These are phyloP conservation scores for Dinochytrium kinnereticum DNA, from an alignment of 371 early-diverging fungal genomes.

Conservation along the genomic window DNA sequence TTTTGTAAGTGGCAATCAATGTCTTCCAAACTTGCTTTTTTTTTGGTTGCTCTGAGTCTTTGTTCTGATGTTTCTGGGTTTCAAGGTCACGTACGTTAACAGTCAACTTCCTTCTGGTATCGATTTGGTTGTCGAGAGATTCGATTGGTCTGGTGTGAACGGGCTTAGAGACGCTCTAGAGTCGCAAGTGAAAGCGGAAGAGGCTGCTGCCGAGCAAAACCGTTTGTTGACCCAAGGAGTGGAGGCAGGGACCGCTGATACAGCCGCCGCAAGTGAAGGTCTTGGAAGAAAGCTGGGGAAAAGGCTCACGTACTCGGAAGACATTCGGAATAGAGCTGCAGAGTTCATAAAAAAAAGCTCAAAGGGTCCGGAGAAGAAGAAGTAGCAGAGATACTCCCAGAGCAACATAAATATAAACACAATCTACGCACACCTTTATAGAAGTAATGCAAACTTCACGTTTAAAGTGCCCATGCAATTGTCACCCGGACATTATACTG, in stretches of 20 bases:
- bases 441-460: no score
- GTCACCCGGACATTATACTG: slow-evolving; percentile 14
- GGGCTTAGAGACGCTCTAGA: slow-evolving; percentile 25
- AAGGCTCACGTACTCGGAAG: neutral
- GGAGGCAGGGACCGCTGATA: neutral
- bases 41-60: slow-evolving; percentile 8
- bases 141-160: slow-evolving; percentile 28
- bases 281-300: neutral
- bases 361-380: neutral
- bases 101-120: slow-evolving; percentile 50
- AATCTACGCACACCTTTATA: no score
- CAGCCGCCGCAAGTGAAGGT: no score
- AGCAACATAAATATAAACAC: no score
- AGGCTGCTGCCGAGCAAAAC: neutral
- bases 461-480: slow-evolving; percentile 28
- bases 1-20: slow-evolving; percentile 54
- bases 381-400: neutral
- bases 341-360: slow-evolving; percentile 2
- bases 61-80: neutral
- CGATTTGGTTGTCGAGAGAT: slow-evolving; percentile 44
- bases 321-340: neutral
- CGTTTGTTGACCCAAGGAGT: neutral
- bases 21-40: neutral
- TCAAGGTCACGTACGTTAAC: slow-evolving; percentile 37
- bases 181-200: slow-evolving; percentile 2